Conservation (phyloP, 208 protist species). For the Acanthamoeba healyi region DNA sequence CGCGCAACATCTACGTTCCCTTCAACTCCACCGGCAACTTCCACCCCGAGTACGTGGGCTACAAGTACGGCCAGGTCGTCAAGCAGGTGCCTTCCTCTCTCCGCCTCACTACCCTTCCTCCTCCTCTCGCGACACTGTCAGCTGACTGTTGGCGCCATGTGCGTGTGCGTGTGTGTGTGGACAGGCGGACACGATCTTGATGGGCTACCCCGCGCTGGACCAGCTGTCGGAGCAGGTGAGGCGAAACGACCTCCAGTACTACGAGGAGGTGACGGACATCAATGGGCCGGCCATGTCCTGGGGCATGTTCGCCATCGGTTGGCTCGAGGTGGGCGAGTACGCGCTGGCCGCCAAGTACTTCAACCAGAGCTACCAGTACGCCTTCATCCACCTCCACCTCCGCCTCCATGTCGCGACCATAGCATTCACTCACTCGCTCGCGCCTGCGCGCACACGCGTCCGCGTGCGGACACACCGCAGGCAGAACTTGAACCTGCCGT, state of each 20-base stretch:
- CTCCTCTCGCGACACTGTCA: too few relatives aligned
- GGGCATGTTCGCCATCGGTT: slow-evolving; percentile 68
- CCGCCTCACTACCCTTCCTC: too few relatives aligned
- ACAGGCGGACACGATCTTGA: slow-evolving; percentile 75
- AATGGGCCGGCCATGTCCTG: slow-evolving; percentile 79
- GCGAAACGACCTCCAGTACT: slow-evolving; percentile 63
- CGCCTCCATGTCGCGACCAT: too few relatives aligned
- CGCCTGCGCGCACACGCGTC: too few relatives aligned
- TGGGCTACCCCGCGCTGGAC: slow-evolving; percentile 58
- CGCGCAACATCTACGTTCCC: neutral
- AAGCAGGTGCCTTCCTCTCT: slow-evolving; percentile 24
- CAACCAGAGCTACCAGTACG: slow-evolving; percentile 48
- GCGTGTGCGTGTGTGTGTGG: too few relatives aligned
- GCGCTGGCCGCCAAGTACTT: slow-evolving; percentile 33
- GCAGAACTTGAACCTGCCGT: slow-evolving; percentile 72
- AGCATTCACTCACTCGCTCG: too few relatives aligned
- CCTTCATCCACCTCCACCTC: too few relatives aligned
- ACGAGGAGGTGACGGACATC: slow-evolving; percentile 44
- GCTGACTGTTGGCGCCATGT: neutral
- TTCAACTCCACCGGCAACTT: slow-evolving; percentile 13
- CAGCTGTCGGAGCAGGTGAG: slow-evolving; percentile 20
- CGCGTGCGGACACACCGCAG: neutral
- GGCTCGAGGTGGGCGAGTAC: slow-evolving; percentile 63
- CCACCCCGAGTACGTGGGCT: slow-evolving; percentile 70
- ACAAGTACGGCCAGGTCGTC: slow-evolving; percentile 43